Percentiles rank a stretch among this genome's conserved stretches.
These are phyloP conservation scores for Hyphodiscus sp. DNA, from an alignment of 2,329 filamentous ascomycete genomes.

Conservation along the genomic window DNA sequence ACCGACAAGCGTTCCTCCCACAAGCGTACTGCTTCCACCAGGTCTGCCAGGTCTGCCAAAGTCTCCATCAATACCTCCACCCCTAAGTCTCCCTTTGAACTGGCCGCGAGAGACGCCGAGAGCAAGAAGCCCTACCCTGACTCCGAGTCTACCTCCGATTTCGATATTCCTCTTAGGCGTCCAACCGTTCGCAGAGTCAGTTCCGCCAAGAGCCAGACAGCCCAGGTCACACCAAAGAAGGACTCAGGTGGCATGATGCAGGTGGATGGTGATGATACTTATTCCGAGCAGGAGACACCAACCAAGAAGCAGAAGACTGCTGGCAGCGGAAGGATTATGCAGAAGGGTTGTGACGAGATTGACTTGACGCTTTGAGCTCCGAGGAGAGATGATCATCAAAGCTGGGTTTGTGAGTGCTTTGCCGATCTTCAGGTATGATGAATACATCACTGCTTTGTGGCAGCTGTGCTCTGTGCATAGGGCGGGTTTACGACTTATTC, in stretches of 20 bases:
- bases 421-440: too few species aligned
- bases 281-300: background rate
- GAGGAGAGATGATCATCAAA: too few species aligned
- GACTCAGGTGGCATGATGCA: background rate
- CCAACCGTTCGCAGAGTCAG: background rate
- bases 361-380: too few species aligned
- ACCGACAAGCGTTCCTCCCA: background rate
- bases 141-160: background rate
- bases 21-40: background rate
- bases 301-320: background rate
- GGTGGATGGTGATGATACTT: background rate
- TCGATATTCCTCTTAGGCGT: background rate
- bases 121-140: background rate
- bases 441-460: too few species aligned
- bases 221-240: background rate
- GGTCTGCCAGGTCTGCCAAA: background rate
- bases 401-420: too few species aligned
- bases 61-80: background rate
- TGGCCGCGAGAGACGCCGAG: background rate
- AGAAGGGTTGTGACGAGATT: too few species aligned
- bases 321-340: too few species aligned
- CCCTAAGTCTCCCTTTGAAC: background rate
- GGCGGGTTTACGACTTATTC: too few species aligned
- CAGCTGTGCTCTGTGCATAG: too few species aligned
- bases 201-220: background rate